phyloP scores from a whole-genome alignment of 2,329 filamentous ascomycete species.

The Pseudocercospora crystallina region DNA sequence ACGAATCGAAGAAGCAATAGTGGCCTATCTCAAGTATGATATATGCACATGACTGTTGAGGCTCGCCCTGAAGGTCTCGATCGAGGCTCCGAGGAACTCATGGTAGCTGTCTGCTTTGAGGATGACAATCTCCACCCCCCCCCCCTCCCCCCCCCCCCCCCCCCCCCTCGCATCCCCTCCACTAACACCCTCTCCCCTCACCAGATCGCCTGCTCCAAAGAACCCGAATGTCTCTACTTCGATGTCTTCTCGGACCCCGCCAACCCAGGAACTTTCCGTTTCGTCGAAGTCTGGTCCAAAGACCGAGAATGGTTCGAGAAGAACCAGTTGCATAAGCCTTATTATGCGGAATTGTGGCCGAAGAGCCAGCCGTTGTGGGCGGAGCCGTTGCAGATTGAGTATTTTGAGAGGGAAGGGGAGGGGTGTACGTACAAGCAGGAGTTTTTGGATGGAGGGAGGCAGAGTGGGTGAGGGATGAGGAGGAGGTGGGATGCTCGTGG shows the following conservation, averaged over 20 bases:
- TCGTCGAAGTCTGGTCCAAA: constrained; percentile 24
- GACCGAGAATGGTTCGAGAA: constrained; percentile 22
- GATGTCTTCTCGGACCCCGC: constrained; percentile 23
- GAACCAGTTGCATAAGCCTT: constrained; percentile 24
- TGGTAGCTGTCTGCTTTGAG: no score
- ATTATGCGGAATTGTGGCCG: constrained; percentile 21
- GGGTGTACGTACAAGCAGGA: constrained; percentile 15
- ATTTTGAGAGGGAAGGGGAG: constrained; percentile 20
- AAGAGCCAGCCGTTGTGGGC: constrained; percentile 21
- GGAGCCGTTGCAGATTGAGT: constrained; percentile 20
- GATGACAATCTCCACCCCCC: no score
- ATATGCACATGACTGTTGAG: no score
- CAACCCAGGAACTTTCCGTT: constrained; percentile 15
- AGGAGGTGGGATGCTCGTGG: no score
- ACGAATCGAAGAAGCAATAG: no score
- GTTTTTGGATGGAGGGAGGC: constrained; percentile 18
- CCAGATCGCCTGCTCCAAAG: constrained; percentile 18
- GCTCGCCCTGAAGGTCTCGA: no score
- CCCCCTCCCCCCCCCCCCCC: no score
- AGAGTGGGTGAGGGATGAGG: not conserved
- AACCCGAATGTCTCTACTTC: constrained; percentile 23
- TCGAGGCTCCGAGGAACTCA: no score
- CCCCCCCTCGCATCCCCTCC: no score
- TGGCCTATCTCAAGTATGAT: no score
- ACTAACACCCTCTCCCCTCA: no score